These are phyloP conservation scores for Xanthoconium purpureum DNA, from an alignment of 768 basidiomycete species.

Conservation along the genomic window DNA sequence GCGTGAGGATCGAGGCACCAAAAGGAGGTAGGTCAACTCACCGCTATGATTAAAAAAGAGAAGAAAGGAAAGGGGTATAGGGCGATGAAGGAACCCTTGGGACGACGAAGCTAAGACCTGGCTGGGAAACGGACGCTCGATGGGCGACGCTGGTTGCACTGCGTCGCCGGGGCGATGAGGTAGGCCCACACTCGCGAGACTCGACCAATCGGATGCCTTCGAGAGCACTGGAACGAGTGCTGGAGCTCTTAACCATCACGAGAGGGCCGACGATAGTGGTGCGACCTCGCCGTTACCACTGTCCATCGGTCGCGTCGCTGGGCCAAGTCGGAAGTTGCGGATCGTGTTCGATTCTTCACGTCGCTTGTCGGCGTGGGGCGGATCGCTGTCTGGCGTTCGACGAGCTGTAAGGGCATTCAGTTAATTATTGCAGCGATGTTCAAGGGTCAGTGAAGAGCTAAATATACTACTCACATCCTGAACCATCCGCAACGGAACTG, in stretches of 20 bases:
- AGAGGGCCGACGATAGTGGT: neutral
- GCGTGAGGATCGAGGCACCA: neutral
- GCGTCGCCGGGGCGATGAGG: neutral
- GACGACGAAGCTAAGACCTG: neutral
- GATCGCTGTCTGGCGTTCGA: neutral
- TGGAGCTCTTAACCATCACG: neutral
- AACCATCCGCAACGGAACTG: neutral
- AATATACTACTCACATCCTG: conserved; percentile 1
- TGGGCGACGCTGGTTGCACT: neutral
- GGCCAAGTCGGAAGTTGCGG: neutral
- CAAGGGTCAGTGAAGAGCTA: neutral
- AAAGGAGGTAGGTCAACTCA: neutral
- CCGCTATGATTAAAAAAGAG: neutral
- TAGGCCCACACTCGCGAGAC: neutral
- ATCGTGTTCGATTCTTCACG: neutral
- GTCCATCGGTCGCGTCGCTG: neutral
- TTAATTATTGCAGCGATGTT: neutral
- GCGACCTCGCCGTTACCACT: neutral
- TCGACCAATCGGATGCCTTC: neutral
- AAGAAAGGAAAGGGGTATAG: conserved; percentile 6
- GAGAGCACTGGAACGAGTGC: neutral
- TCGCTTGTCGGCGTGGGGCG: neutral
- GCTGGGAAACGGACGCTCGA: neutral
- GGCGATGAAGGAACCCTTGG: neutral
- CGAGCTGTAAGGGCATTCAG: neutral